Conservation (phyloP, 805 yeast genomes). For the Schwanniomyces sp. region DNA sequence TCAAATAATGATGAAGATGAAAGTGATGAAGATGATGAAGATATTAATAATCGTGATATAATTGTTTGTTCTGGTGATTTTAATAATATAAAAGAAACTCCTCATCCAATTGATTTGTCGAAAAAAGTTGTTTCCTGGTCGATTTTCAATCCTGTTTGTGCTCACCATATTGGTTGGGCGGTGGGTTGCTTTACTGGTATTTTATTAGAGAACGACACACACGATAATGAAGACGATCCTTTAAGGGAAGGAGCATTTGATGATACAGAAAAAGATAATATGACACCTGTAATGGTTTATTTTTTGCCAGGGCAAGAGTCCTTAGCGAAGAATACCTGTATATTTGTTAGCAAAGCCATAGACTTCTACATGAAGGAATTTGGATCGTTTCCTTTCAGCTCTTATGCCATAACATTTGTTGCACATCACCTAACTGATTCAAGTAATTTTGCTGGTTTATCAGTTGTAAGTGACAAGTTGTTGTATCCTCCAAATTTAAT, state of each 20-base stretch:
- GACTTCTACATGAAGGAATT: slow-evolving; percentile 84
- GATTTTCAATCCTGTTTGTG: slow-evolving; percentile 79
- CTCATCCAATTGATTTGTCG: slow-evolving; percentile 72
- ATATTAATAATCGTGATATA: slow-evolving; percentile 50
- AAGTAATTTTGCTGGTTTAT: slow-evolving; percentile 72
- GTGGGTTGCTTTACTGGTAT: slow-evolving; percentile 81
- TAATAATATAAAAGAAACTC: slow-evolving; percentile 61
- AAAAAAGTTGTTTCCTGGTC: slow-evolving; percentile 76
- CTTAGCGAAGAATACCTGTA: slow-evolving; percentile 67
- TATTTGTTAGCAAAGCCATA: slow-evolving; percentile 74
- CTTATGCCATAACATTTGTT: slow-evolving; percentile 76
- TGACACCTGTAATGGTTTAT: slow-evolving; percentile 53
- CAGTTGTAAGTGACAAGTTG: slow-evolving; percentile 58
- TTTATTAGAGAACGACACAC: slow-evolving; percentile 47
- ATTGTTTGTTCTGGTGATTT: slow-evolving; percentile 71
- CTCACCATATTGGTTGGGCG: slow-evolving; percentile 95
- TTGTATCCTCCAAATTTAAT: slow-evolving; percentile 72
- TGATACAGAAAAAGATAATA: slow-evolving; percentile 28
- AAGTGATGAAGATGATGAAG: slow-evolving; percentile 45
- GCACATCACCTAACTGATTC: slow-evolving; percentile 49
- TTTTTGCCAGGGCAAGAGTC: slow-evolving; percentile 58
- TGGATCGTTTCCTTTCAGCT: slow-evolving; percentile 89
- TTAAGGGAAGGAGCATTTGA: slow-evolving; percentile 30
- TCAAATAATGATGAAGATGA: slow-evolving; percentile 26
- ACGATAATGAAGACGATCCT: slow-evolving; percentile 25